These are phyloP conservation scores for carrot (Daucus carota) DNA, from an alignment of 129 eudicot genomes.

Conservation along the genomic window DNA sequence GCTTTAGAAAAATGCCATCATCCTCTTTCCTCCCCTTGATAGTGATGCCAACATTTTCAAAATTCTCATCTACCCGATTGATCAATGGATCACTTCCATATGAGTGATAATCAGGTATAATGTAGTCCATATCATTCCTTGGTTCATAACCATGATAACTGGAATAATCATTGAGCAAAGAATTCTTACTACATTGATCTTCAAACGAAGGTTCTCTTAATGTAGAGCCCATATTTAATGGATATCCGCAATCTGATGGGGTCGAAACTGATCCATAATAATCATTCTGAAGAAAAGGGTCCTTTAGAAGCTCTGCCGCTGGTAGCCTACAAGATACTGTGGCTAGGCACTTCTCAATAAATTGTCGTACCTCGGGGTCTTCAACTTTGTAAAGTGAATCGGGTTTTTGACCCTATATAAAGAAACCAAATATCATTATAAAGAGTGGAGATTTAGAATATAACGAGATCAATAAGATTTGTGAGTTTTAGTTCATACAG, in stretches of 20 bases:
- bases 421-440: background rate
- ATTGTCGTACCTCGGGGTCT: constrained; percentile 67
- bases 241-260: constrained; percentile 37
- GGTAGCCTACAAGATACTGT: constrained; percentile 63
- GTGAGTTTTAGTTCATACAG: constrained; percentile 40
- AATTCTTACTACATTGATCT: constrained; percentile 21
- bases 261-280: constrained; percentile 40
- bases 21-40: constrained; percentile 68
- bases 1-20: constrained; percentile 57
- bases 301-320: constrained; percentile 71
- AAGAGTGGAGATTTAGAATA: background rate
- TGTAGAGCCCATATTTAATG: constrained; percentile 27
- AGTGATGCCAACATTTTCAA: constrained; percentile 46
- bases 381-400: constrained; percentile 71
- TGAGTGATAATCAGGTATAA: constrained; percentile 24
- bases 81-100: constrained; percentile 41
- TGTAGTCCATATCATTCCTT: constrained; percentile 31
- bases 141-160: constrained; percentile 45
- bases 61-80: constrained; percentile 40
- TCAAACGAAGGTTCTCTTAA: constrained; percentile 30
- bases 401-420: constrained; percentile 73
- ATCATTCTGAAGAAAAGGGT: constrained; percentile 75
- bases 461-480: background rate
- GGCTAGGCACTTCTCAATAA: constrained; percentile 81
- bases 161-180: constrained; percentile 25